Evolutionary conservation across 306 rosid species (phyloP).

Genomic region (Alnus glutinosa): DNA sequence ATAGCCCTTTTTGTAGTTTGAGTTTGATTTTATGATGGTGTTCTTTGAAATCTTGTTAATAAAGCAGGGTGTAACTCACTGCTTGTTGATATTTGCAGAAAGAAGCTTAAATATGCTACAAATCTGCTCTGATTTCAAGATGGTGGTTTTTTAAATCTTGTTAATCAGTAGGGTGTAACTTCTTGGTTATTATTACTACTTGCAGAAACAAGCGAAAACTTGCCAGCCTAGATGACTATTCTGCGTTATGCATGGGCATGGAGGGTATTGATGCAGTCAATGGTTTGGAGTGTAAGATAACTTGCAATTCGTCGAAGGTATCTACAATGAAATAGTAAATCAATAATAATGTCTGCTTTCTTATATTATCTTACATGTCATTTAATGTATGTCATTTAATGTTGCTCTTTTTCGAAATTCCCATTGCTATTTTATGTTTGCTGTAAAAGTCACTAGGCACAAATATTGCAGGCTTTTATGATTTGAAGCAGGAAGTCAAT

Average conservation of each 20-base stretch:
- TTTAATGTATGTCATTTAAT: conserved; percentile 10
- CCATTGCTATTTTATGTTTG: background rate
- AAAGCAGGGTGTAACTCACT: background rate
- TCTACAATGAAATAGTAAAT: conserved; percentile 3
- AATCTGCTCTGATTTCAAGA: background rate
- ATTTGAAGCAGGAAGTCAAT: background rate
- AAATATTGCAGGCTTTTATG: background rate
- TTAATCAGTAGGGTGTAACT: background rate
- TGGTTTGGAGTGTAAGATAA: conserved; percentile 96
- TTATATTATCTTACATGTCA: conserved; percentile 1
- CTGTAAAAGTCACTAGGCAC: background rate
- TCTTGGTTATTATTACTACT: conserved; percentile 21
- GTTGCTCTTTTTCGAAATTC: conserved; percentile 4
- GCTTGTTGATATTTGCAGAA: background rate
- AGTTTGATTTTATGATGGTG: too few species aligned
- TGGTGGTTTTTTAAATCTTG: conserved; percentile 3
- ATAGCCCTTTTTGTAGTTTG: too few species aligned
- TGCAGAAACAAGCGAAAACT: conserved; percentile 70
- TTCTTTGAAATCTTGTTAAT: too few species aligned
- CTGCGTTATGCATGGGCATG: conserved; percentile 63
- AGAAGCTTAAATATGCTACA: background rate
- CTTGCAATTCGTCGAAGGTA: conserved; percentile 96
- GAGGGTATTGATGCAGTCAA: conserved; percentile 71
- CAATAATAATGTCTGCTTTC: conserved; percentile 4
- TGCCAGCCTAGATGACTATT: conserved; percentile 60